These are phyloP conservation scores for Forsythia suspensa DNA, from an alignment of 257 asterid genomes.

Conservation along the genomic window DNA sequence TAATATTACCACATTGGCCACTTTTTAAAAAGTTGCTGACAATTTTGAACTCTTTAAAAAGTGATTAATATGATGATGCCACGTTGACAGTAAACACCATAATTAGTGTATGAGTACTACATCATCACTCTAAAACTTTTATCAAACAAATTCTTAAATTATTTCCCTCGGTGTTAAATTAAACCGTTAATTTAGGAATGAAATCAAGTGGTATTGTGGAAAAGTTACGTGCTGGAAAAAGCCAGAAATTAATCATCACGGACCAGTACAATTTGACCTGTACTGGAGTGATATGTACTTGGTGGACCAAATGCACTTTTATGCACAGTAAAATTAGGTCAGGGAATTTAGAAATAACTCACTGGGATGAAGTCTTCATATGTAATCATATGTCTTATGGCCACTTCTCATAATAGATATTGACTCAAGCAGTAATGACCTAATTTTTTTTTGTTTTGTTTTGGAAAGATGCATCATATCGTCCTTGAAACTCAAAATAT, in stretches of 20 bases:
- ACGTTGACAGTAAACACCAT: no score
- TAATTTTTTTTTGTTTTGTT: no score
- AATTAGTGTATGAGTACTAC: no score
- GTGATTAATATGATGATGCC: no score
- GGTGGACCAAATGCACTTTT: conserved; percentile 25
- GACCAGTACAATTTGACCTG: conserved; percentile 30
- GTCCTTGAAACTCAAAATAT: neutral
- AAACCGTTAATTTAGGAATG: neutral
- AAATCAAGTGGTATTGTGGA: neutral
- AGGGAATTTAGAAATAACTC: conserved; percentile 10
- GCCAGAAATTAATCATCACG: neutral
- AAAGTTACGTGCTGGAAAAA: neutral
- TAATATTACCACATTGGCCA: no score
- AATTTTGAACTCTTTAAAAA: no score
- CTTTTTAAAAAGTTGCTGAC: no score
- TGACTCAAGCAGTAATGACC: conserved; percentile 1
- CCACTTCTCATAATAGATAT: conserved; percentile 23
- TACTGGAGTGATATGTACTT: conserved; percentile 18
- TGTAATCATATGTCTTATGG: conserved; percentile 27
- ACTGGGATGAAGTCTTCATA: conserved; percentile 19
- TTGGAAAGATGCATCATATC: neutral
- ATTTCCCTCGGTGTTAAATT: no score
- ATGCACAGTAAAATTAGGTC: conserved; percentile 45
- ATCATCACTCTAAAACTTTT: no score
- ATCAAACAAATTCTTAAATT: no score